These are phyloP conservation scores for Lentinus brumalis DNA, from an alignment of 768 basidiomycete genomes.

Conservation along the genomic window DNA sequence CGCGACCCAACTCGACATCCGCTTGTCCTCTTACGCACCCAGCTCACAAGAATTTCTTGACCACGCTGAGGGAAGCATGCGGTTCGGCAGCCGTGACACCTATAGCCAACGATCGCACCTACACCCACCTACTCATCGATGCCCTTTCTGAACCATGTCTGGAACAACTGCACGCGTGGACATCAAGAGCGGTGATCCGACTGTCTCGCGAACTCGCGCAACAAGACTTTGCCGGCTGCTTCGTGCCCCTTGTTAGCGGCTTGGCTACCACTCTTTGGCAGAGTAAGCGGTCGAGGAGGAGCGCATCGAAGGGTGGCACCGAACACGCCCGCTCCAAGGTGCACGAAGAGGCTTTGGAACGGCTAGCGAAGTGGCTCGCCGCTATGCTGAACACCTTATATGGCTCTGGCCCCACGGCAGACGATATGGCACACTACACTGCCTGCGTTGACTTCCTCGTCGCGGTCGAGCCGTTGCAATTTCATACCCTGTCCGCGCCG, in stretches of 20 bases:
- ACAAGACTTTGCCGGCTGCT: constrained; percentile 34
- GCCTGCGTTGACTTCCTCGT: constrained; percentile 28
- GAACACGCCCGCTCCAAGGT: neutral
- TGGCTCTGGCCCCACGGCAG: neutral
- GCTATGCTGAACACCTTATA: constrained; percentile 23
- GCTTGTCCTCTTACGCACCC: constrained; percentile 41
- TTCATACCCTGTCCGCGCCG: constrained; percentile 7
- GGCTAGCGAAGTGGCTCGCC: constrained; percentile 30
- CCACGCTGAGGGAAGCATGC: constrained; percentile 48
- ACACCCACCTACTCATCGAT: constrained; percentile 35
- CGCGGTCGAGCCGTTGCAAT: constrained; percentile 8
- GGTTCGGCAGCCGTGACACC: constrained; percentile 21
- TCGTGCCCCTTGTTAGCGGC: constrained; percentile 33
- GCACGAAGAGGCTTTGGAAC: constrained; percentile 4
- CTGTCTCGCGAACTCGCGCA: constrained; percentile 36
- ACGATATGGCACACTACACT: constrained; percentile 12
- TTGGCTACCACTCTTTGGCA: constrained; percentile 24
- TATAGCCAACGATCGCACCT: constrained; percentile 31
- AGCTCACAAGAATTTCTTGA: constrained; percentile 48
- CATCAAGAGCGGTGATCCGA: constrained; percentile 43
- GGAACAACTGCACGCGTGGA: constrained; percentile 37
- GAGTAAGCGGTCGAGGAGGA: neutral
- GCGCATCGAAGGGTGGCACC: neutral
- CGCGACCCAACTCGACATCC: constrained; percentile 24
- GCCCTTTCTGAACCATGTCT: constrained; percentile 28